A percentile compares a stretch with the other conserved stretches of the same genome.
phyloP scores from a whole-genome alignment of 2,329 filamentous ascomycete species.

The Bipolaris cookei region DNA sequence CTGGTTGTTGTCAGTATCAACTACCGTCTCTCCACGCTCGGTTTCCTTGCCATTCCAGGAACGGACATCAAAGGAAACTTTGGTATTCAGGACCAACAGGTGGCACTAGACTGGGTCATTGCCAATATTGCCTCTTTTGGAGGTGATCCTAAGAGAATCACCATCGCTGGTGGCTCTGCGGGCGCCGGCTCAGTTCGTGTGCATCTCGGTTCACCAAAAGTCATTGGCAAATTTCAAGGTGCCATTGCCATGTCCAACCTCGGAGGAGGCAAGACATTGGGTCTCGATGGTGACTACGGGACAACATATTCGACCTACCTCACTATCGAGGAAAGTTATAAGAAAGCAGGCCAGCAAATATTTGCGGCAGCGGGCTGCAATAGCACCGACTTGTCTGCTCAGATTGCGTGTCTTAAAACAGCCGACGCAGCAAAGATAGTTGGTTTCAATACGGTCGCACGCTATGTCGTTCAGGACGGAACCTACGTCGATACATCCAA shows the following conservation, averaged over 20 bases:
- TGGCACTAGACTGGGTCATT: slow-evolving; percentile 57
- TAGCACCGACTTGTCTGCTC: slow-evolving; percentile 51
- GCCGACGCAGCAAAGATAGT: slow-evolving; percentile 54
- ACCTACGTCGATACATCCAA: slow-evolving; percentile 60
- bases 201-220: slow-evolving; percentile 59
- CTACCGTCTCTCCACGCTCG: slow-evolving; percentile 64
- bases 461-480: slow-evolving; percentile 65
- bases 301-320: slow-evolving; percentile 65
- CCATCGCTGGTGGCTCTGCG: slow-evolving; percentile 57
- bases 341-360: slow-evolving; percentile 58
- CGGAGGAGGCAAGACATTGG: slow-evolving; percentile 63
- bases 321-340: slow-evolving; percentile 61
- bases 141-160: slow-evolving; percentile 55
- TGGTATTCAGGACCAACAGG: slow-evolving; percentile 60
- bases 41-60: slow-evolving; percentile 64
- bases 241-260: slow-evolving; percentile 60
- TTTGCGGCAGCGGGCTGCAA: slow-evolving; percentile 61
- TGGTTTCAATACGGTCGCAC: slow-evolving; percentile 51
- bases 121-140: slow-evolving; percentile 56
- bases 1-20: slow-evolving; percentile 66
- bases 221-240: slow-evolving; percentile 56
- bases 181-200: slow-evolving; percentile 64
- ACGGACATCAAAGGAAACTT: slow-evolving; percentile 63
- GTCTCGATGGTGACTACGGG: slow-evolving; percentile 62
- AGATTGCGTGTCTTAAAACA: slow-evolving; percentile 61